A percentile compares a stretch with the other conserved stretches of the same genome.
Conservation (phyloP, 148 eudicot species). For the Fallopia convolvulus region DNA sequence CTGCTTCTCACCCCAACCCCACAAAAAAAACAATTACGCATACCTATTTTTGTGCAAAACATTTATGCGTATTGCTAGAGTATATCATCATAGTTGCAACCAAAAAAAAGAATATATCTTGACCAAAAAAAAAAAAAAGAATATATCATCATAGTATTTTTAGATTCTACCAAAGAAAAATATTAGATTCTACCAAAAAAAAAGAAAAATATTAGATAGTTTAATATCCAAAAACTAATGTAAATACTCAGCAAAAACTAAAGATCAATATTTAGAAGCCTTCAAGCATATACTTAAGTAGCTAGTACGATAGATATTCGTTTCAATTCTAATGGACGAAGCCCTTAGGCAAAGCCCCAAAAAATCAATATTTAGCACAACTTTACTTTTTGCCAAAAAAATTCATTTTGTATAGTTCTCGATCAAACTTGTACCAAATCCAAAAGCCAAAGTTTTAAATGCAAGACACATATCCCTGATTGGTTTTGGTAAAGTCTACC, state of each 20-base stretch:
- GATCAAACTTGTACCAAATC: background rate
- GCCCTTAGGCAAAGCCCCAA: too few relatives aligned
- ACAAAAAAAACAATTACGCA: background rate
- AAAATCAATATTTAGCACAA: background rate
- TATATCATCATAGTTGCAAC: background rate
- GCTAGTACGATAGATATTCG: too few relatives aligned
- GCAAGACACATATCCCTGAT: background rate
- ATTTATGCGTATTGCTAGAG: background rate
- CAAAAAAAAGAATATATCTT: too few relatives aligned
- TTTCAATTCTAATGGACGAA: too few relatives aligned
- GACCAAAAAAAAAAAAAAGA: too few relatives aligned
- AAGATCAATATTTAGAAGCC: background rate
- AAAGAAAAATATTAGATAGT: background rate
- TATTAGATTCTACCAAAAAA: background rate
- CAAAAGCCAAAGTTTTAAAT: background rate
- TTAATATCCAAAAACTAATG: background rate
- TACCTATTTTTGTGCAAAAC: background rate
- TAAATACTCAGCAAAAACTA: background rate
- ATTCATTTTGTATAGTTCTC: background rate
- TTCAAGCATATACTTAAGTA: too few relatives aligned
- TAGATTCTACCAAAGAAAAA: background rate
- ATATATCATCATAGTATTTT: background rate
- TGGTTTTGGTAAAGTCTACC: conserved; percentile 6
- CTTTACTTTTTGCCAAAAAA: background rate
- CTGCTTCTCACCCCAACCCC: background rate